phyloP scores from a whole-genome alignment of 2,329 filamentous ascomycete species.

The Talaromyces verruculosus region DNA sequence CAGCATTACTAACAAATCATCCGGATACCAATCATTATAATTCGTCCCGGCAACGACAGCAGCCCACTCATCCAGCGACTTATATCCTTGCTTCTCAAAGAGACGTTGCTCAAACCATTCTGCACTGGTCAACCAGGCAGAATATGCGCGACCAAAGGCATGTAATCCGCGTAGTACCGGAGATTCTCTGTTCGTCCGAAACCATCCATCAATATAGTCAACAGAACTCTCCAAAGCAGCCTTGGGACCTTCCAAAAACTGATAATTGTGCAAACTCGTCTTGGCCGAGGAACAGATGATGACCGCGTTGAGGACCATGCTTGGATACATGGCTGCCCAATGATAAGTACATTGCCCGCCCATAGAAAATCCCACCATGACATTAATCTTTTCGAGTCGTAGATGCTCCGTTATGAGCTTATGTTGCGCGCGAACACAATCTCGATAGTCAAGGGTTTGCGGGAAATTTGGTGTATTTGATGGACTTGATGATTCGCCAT shows the following conservation, averaged over 20 bases:
- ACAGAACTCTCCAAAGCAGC: slow-evolving; percentile 43
- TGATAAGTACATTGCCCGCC: slow-evolving; percentile 52
- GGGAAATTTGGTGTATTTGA: slow-evolving; percentile 49
- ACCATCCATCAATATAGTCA: slow-evolving; percentile 42
- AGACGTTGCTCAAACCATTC: slow-evolving; percentile 48
- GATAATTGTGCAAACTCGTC: slow-evolving; percentile 50
- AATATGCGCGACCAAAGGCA: slow-evolving; percentile 50
- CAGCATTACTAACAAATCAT: slow-evolving; percentile 46
- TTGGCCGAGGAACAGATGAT: slow-evolving; percentile 49
- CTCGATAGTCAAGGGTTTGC: slow-evolving; percentile 41
- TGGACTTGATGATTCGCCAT: slow-evolving; percentile 51
- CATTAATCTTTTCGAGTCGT: slow-evolving; percentile 37
- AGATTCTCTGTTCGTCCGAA: slow-evolving; percentile 29
- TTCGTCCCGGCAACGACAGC: slow-evolving; percentile 31
- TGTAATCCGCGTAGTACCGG: slow-evolving; percentile 35
- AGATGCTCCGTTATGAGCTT: slow-evolving; percentile 41
- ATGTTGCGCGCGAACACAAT: slow-evolving; percentile 48
- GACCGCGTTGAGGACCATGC: slow-evolving; percentile 42
- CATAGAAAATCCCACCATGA: slow-evolving; percentile 53
- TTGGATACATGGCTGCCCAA: slow-evolving; percentile 49
- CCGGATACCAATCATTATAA: slow-evolving; percentile 45
- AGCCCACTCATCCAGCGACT: slow-evolving; percentile 41
- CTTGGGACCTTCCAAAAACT: slow-evolving; percentile 51
- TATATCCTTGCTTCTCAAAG: slow-evolving; percentile 41
- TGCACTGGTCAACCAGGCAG: slow-evolving; percentile 49